Conservation (phyloP, 441 rosid species). For the Populus hybrid region DNA sequence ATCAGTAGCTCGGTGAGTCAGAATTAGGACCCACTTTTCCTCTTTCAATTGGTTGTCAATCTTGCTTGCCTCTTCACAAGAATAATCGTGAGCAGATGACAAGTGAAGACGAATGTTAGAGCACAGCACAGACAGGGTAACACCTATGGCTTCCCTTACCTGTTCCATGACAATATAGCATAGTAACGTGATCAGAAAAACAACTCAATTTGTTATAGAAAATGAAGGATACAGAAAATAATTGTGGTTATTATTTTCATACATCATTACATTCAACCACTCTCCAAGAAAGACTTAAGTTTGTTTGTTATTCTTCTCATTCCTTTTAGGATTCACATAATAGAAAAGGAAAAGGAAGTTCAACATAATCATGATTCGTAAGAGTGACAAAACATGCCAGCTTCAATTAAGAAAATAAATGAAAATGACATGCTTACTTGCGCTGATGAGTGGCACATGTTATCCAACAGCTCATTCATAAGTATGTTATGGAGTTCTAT, state of each 20-base stretch:
- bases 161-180: constrained; percentile 33
- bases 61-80: constrained; percentile 42
- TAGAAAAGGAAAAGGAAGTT: background rate
- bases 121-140: constrained; percentile 81
- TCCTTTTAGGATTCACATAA: background rate
- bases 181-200: constrained; percentile 12
- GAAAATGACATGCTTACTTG: constrained; percentile 59
- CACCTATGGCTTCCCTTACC: constrained; percentile 98
- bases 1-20: constrained; percentile 73
- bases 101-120: constrained; percentile 82
- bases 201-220: background rate
- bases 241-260: background rate
- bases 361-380: background rate
- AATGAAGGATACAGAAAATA: background rate
- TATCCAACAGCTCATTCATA: constrained; percentile 74
- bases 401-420: background rate
- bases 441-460: constrained; percentile 98
- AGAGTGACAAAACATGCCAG: background rate
- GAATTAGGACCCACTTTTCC: constrained; percentile 63
- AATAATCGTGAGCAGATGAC: constrained; percentile 43
- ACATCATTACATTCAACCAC: background rate
- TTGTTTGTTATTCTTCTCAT: background rate
- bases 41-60: constrained; percentile 44
- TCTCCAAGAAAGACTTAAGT: background rate
- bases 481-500: constrained; percentile 65